Conservation (phyloP, 2,329 filamentous ascomycete species). For the Botrytis hyacinthi region DNA sequence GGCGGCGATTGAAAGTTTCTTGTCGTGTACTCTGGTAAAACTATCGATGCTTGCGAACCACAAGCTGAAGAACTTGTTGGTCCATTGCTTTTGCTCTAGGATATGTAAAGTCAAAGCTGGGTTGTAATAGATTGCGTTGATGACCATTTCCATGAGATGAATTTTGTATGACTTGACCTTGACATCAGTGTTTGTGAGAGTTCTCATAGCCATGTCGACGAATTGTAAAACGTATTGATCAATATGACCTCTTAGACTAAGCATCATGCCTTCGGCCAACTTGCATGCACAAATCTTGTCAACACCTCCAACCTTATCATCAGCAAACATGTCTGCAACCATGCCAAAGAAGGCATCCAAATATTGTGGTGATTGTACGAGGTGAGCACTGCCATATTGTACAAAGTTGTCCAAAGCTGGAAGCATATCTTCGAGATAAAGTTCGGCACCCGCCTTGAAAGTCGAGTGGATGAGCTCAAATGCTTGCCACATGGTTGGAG, state of each 20-base stretch:
- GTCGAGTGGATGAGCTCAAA: conserved; percentile 96
- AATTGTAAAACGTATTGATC: conserved; percentile 89
- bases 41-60: conserved; percentile 97
- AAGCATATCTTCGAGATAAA: conserved; percentile 98
- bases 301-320: conserved; percentile 87
- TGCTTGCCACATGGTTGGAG: conserved; percentile 95
- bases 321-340: conserved; percentile 91
- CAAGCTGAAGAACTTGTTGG: conserved; percentile 96
- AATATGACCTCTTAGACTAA: conserved; percentile 84
- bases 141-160: conserved; percentile 97
- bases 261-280: conserved; percentile 93
- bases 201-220: conserved; percentile 80
- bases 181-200: conserved; percentile 70
- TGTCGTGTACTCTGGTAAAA: conserved; percentile 94
- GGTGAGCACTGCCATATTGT: conserved; percentile 78
- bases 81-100: conserved; percentile 90
- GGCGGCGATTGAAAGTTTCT: conserved; percentile 94
- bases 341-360: conserved; percentile 87
- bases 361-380: conserved; percentile 82
- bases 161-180: conserved; percentile 93
- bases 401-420: conserved; percentile 98
- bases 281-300: conserved; percentile 98
- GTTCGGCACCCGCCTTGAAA: conserved; percentile 94
- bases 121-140: conserved; percentile 98
- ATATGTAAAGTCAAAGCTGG: conserved; percentile 79